phyloP scores from a whole-genome alignment of 163 green algal genomes.

The Volvox carteri region DNA sequence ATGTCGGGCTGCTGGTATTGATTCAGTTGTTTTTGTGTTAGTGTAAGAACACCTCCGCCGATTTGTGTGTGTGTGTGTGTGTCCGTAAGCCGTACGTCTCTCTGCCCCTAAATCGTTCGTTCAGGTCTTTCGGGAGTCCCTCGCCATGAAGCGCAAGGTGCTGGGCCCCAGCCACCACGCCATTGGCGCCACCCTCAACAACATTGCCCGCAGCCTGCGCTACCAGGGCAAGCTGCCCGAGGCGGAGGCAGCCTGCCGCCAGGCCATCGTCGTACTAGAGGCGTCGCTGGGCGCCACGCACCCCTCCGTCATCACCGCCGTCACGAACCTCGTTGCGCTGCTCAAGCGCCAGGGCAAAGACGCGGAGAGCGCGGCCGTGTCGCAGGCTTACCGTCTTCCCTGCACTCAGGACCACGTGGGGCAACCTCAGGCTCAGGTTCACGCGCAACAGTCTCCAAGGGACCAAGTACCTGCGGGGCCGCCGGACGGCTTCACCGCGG shows the following conservation, averaged over 20 bases:
- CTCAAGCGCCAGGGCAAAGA: slow-evolving; percentile 53
- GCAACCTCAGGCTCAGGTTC: too few species aligned
- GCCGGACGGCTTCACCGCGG: background rate
- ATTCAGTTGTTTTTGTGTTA: too few species aligned
- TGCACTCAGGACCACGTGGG: background rate
- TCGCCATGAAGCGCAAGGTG: slow-evolving; percentile 47
- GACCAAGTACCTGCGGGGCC: too few species aligned
- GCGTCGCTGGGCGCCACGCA: slow-evolving; percentile 39
- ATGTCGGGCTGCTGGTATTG: too few species aligned
- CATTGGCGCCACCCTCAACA: slow-evolving; percentile 55
- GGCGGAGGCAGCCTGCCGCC: slow-evolving; percentile 15
- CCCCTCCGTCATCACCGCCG: slow-evolving; percentile 49
- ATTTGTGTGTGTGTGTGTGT: too few species aligned
- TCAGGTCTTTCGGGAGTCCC: slow-evolving; percentile 45
- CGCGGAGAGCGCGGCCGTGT: background rate
- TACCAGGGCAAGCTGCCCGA: slow-evolving; percentile 42
- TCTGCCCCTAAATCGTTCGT: too few species aligned
- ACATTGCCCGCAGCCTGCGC: slow-evolving; percentile 43
- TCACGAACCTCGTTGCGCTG: slow-evolving; percentile 48
- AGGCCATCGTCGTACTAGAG: slow-evolving; percentile 40
- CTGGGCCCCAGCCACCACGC: slow-evolving; percentile 44
- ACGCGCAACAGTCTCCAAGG: background rate
- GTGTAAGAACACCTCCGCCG: too few species aligned
- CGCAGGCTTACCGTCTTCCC: background rate
- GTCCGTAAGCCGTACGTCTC: too few species aligned